Percentiles rank a stretch among this genome's conserved stretches.
phyloP scores from a whole-genome alignment of 2,329 filamentous ascomycete species.

The Hypoxylon sp. region DNA sequence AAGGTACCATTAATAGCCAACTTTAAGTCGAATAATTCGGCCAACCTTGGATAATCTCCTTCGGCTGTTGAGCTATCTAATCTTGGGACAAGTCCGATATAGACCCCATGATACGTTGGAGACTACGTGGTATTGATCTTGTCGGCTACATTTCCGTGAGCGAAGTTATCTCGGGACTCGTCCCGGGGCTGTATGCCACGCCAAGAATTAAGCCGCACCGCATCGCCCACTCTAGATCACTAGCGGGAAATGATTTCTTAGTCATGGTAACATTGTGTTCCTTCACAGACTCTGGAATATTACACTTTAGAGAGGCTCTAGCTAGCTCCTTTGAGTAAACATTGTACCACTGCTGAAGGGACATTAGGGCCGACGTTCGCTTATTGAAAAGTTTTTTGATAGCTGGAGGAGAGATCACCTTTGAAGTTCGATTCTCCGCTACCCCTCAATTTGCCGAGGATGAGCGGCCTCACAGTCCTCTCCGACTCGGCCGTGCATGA shows the following conservation, averaged over 20 bases:
- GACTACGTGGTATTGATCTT: too few relatives aligned
- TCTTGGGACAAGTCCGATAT: too few relatives aligned
- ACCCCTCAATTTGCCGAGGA: conserved; percentile 7
- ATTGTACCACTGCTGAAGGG: background rate
- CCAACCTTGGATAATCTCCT: too few relatives aligned
- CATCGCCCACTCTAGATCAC: too few relatives aligned
- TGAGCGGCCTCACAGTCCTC: conserved; percentile 12
- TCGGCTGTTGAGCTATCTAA: too few relatives aligned
- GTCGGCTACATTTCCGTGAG: too few relatives aligned
- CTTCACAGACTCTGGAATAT: background rate
- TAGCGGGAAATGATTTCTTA: background rate
- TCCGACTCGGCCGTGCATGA: conserved; percentile 9
- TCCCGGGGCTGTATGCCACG: too few relatives aligned
- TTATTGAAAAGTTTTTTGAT: background rate
- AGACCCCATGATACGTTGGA: too few relatives aligned
- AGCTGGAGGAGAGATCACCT: background rate
- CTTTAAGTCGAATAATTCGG: background rate
- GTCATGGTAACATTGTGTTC: background rate
- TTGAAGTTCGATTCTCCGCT: background rate
- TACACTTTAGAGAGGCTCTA: background rate
- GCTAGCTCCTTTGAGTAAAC: background rate
- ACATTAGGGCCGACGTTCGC: background rate
- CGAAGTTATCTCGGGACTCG: too few relatives aligned
- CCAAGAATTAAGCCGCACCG: too few relatives aligned
- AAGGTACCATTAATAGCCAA: background rate